phyloP scores from a whole-genome alignment of 805 yeast species.

The Yamadazyma phyllophila region DNA sequence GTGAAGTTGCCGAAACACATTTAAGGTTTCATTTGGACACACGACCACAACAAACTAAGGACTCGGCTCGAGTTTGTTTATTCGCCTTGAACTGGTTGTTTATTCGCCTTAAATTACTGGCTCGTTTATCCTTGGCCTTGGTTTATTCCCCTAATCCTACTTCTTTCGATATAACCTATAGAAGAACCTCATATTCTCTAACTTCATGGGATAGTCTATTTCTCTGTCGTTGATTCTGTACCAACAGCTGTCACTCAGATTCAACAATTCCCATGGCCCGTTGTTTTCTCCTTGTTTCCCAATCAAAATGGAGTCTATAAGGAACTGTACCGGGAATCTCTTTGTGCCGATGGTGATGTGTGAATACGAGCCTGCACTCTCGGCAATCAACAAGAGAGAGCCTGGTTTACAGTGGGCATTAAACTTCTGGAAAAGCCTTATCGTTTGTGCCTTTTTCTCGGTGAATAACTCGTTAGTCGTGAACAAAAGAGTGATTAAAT shows the following conservation, averaged over 20 bases:
- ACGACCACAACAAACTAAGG: too few species aligned
- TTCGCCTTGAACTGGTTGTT: not conserved
- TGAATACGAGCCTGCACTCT: slow-evolving; percentile 89
- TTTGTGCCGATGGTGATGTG: slow-evolving; percentile 74
- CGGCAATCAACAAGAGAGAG: slow-evolving; percentile 63
- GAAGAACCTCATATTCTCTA: slow-evolving; percentile 88
- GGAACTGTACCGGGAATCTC: slow-evolving; percentile 77
- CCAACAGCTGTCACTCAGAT: slow-evolving; percentile 77
- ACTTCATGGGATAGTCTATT: slow-evolving; percentile 58
- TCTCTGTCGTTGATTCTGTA: slow-evolving; percentile 54
- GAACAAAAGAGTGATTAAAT: slow-evolving; percentile 70
- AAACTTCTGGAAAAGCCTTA: slow-evolving; percentile 55
- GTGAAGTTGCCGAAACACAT: too few species aligned
- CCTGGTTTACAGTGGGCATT: slow-evolving; percentile 53
- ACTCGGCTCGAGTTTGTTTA: not conserved
- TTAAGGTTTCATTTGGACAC: too few species aligned
- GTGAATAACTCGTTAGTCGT: slow-evolving; percentile 86
- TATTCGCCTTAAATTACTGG: too few species aligned
- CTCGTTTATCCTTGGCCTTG: too few species aligned
- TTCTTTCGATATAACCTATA: slow-evolving; percentile 67
- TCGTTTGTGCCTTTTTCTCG: slow-evolving; percentile 60
- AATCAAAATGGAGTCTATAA: slow-evolving; percentile 68
- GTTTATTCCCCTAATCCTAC: slow-evolving; percentile 1
- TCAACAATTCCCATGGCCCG: slow-evolving; percentile 67
- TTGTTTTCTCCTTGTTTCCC: slow-evolving; percentile 41